Percentiles rank a stretch among this genome's conserved stretches.
Evolutionary conservation across 768 basidiomycete species (phyloP).

Genomic region (Boletus rubroflammeus): DNA sequence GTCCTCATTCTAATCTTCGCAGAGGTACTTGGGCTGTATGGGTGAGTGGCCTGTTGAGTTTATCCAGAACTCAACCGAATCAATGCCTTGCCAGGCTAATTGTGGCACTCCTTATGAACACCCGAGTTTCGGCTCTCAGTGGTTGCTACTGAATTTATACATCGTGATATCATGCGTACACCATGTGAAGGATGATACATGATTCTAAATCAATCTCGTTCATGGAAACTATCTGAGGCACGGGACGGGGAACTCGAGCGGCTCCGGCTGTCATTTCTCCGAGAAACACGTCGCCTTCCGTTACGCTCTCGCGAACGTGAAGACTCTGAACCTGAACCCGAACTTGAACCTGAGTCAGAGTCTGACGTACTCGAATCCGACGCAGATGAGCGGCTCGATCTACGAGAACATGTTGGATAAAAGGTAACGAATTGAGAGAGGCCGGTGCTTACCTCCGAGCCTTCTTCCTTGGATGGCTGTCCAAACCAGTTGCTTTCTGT

Average conservation of each 20-base stretch:
- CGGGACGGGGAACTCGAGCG: conserved; percentile 22
- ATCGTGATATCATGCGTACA: conserved; percentile 13
- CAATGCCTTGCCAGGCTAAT: conserved; percentile 53
- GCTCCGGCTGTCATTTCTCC: conserved; percentile 18
- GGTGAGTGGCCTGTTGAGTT: conserved; percentile 42
- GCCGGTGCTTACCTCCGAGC: conserved; percentile 40
- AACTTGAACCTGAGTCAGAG: conserved; percentile 38
- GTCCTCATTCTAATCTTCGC: conserved; percentile 93
- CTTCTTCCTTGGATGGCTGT: conserved; percentile 34
- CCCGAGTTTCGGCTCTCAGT: conserved; percentile 50
- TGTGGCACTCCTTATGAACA: conserved; percentile 91
- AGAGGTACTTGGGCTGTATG: conserved; percentile 88
- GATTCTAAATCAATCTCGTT: conserved; percentile 12
- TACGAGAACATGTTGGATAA: conserved; percentile 3
- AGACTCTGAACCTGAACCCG: conserved; percentile 44
- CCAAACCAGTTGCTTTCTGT: conserved; percentile 26
- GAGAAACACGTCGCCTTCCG: conserved; percentile 39
- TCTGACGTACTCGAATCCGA: conserved; percentile 46
- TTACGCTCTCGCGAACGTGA: conserved; percentile 44
- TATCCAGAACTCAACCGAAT: not conserved
- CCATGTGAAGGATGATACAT: conserved; percentile 5
- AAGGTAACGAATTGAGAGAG: not conserved
- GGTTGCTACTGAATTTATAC: conserved; percentile 19
- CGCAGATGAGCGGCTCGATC: conserved; percentile 28
- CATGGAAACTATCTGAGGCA: conserved; percentile 13